A percentile compares a stretch with the other conserved stretches of the same genome.
Evolutionary conservation across 2,329 filamentous ascomycete species (phyloP).

Genomic region (Sporothrix mexicana): DNA sequence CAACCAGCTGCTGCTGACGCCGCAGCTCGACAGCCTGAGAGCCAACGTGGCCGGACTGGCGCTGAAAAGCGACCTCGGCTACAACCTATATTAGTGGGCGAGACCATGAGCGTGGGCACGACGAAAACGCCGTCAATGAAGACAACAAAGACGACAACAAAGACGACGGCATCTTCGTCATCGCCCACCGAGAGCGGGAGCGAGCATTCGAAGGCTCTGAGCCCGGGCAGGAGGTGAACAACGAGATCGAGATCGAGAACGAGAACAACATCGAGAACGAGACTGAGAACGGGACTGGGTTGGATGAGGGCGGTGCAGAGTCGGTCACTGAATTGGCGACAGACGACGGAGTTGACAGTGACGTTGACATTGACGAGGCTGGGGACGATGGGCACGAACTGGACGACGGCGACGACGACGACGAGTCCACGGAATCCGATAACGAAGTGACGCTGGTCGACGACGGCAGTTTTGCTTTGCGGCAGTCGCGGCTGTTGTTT

Average conservation of each 20-base stretch:
- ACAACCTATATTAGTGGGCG: conserved; percentile 39
- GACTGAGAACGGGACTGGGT: neutral
- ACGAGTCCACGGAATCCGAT: conserved; percentile 5
- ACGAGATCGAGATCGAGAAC: neutral
- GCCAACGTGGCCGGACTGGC: conserved; percentile 41
- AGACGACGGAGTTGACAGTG: neutral
- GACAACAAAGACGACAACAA: no score
- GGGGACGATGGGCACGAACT: neutral
- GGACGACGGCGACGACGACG: neutral
- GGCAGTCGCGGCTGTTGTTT: neutral
- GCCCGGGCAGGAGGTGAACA: neutral
- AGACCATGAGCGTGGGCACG: neutral
- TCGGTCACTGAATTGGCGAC: neutral
- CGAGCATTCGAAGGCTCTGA: conserved; percentile 18
- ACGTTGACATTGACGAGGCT: neutral
- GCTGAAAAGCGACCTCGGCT: conserved; percentile 43
- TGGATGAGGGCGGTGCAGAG: neutral
- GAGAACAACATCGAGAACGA: neutral
- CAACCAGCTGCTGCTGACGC: conserved; percentile 37
- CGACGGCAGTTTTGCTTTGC: conserved; percentile 6
- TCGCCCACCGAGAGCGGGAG: conserved; percentile 7
- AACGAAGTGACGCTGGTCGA: neutral
- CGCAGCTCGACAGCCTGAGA: conserved; percentile 37
- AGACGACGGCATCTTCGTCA: neutral
- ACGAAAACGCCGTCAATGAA: neutral